phyloP scores from a whole-genome alignment of 306 rosid species.

The Castanopsis chinensis region DNA sequence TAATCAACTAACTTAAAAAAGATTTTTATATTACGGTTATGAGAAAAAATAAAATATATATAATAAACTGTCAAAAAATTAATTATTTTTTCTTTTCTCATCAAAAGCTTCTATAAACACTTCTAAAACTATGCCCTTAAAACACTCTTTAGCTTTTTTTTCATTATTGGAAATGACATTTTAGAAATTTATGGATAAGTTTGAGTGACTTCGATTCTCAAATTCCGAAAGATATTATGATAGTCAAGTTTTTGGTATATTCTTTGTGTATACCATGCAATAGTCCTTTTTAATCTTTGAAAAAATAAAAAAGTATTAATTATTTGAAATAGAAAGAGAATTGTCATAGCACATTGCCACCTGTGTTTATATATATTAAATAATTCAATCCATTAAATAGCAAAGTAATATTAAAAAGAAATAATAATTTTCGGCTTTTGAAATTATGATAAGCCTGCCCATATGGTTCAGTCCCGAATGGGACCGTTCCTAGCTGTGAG shows the following conservation, averaged over 20 bases:
- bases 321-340: not conserved
- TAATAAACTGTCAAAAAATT: too few relatives aligned
- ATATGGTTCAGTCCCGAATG: not conserved
- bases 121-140: too few relatives aligned
- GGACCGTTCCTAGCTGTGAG: not conserved
- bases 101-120: too few relatives aligned
- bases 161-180: not conserved
- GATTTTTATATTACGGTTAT: too few relatives aligned
- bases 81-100: too few relatives aligned
- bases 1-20: too few relatives aligned
- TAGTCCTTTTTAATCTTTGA: constrained; percentile 11
- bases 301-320: not conserved
- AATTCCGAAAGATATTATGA: not conserved
- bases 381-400: not conserved
- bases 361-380: not conserved
- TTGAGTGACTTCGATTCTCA: too few relatives aligned
- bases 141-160: too few relatives aligned
- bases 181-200: not conserved
- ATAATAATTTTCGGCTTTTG: not conserved
- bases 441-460: constrained; percentile 16
- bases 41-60: too few relatives aligned
- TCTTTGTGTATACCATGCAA: not conserved
- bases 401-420: not conserved
- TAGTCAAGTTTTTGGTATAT: not conserved
- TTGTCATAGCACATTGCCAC: constrained; percentile 2